Percentiles rank a stretch among this genome's conserved stretches.
These are phyloP conservation scores for Astrothelium macrocarpum DNA, from an alignment of 495 filamentous ascomycete species.

Conservation along the genomic window DNA sequence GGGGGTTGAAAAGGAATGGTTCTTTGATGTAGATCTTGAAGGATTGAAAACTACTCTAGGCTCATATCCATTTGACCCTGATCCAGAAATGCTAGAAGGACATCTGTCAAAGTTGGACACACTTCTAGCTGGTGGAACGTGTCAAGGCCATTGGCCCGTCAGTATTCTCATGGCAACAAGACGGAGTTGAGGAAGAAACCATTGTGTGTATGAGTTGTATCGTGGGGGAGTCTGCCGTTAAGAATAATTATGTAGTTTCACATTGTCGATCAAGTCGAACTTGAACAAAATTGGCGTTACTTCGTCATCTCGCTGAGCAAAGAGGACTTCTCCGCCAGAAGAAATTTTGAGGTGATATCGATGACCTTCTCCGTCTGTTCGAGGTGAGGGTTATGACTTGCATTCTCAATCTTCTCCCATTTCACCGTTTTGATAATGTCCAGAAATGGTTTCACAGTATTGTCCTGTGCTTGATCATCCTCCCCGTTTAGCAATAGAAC, in stretches of 20 bases:
- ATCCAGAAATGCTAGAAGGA: neutral
- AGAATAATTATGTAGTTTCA: neutral
- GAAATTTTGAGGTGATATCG: neutral
- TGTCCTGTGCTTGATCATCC: neutral
- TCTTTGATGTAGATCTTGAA: slow-evolving; percentile 2
- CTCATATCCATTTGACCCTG: neutral
- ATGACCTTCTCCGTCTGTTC: neutral
- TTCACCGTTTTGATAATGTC: neutral
- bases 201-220: neutral
- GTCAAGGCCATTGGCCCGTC: neutral
- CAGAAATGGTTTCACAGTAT: neutral
- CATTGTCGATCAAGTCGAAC: neutral
- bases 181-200: neutral
- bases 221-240: neutral
- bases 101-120: neutral
- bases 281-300: neutral
- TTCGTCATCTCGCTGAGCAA: neutral
- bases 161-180: neutral
- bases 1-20: slow-evolving; percentile 11
- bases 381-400: neutral
- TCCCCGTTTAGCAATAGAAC: neutral
- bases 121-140: neutral
- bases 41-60: neutral
- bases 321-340: neutral
- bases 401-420: slow-evolving; percentile 3